phyloP scores from a whole-genome alignment of 176 grass and related monocot species.

The Rhynchospora tenuis region DNA sequence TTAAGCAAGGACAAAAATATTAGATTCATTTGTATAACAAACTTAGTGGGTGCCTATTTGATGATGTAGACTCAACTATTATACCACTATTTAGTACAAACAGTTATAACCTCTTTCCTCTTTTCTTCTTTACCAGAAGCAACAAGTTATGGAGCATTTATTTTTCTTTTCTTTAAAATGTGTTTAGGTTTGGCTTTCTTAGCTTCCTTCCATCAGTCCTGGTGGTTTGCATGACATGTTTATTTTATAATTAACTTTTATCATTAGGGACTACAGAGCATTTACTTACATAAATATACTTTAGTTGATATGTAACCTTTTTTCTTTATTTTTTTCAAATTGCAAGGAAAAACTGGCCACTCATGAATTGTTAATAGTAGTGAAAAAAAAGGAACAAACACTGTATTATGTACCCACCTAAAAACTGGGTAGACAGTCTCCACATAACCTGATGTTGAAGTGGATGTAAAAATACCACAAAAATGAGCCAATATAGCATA shows the following conservation, averaged over 20 bases:
- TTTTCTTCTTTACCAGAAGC: slow-evolving; percentile 1
- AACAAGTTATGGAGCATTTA: not conserved
- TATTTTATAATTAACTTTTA: not conserved
- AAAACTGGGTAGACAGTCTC: slow-evolving; percentile 85
- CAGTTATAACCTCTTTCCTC: not conserved
- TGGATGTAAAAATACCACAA: slow-evolving; percentile 70
- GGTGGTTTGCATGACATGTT: not conserved
- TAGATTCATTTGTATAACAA: not conserved
- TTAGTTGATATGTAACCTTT: not conserved
- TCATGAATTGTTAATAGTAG: not conserved
- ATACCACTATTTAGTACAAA: slow-evolving; percentile 1
- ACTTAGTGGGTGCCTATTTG: slow-evolving; percentile 15
- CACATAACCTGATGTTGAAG: slow-evolving; percentile 54
- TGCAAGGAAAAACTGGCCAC: not conserved
- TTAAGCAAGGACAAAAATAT: not conserved
- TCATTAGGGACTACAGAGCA: not conserved
- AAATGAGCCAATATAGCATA: slow-evolving; percentile 76
- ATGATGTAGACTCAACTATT: slow-evolving; percentile 22
- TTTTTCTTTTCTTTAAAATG: not conserved
- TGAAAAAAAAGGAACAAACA: not conserved
- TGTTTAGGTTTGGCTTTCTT: not conserved
- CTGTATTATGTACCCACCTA: slow-evolving; percentile 52
- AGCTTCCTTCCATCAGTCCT: not conserved
- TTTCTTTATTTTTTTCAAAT: not conserved
- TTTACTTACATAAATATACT: not conserved